Conservation (phyloP, 176 grass and related monocot species). For the Ensete glaucum region DNA sequence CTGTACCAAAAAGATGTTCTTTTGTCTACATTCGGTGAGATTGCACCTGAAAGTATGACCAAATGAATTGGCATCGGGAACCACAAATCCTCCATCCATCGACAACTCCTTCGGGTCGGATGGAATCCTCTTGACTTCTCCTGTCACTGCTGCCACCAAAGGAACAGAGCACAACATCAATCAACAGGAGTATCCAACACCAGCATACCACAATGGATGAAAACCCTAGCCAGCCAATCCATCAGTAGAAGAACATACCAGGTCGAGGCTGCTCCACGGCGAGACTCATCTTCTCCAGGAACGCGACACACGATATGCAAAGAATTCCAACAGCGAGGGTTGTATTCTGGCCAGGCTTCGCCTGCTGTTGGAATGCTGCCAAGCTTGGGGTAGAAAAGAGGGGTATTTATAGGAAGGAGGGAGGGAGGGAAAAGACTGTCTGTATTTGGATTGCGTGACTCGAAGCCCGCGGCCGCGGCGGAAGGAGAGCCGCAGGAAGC, state of each 20-base stretch:
- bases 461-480: no score
- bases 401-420: constrained; percentile 26
- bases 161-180: background rate
- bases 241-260: constrained; percentile 27
- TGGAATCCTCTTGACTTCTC: constrained; percentile 23
- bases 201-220: background rate
- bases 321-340: no score
- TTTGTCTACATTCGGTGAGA: background rate
- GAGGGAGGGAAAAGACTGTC: no score
- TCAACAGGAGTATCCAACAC: background rate
- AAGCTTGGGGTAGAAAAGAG: no score
- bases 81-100: constrained; percentile 47
- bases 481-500: no score
- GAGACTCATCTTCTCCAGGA: constrained; percentile 52
- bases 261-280: constrained; percentile 42
- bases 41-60: constrained; percentile 66
- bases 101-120: no score
- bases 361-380: no score
- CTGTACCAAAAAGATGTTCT: no score
- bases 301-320: background rate
- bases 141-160: constrained; percentile 19
- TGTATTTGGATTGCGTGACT: no score
- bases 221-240: background rate
- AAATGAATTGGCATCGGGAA: constrained; percentile 73
- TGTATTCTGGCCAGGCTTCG: no score